phyloP scores from a whole-genome alignment of 306 rosid species.

The Morella rubra region DNA sequence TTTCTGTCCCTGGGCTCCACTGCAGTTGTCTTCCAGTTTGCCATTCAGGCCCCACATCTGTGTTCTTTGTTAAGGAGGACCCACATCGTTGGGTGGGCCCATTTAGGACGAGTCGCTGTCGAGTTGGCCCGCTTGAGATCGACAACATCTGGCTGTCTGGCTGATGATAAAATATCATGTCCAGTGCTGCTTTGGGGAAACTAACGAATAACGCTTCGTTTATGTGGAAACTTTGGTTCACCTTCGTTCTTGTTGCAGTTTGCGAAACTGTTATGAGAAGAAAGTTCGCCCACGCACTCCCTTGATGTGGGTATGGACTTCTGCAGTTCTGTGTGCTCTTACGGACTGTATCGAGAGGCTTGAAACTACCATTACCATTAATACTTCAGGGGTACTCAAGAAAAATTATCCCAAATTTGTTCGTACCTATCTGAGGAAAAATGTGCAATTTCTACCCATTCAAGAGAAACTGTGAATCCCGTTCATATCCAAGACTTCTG shows the following conservation, averaged over 20 bases:
- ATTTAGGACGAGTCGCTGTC: conserved; percentile 14
- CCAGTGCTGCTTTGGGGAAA: conserved; percentile 7
- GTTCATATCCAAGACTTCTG: not conserved
- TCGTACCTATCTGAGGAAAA: not conserved
- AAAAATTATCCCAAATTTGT: no score
- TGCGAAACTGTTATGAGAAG: not conserved
- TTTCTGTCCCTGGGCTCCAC: conserved; percentile 33
- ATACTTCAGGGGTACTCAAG: no score
- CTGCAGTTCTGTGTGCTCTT: not conserved
- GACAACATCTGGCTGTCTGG: conserved; percentile 13
- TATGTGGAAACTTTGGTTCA: no score
- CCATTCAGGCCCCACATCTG: not conserved
- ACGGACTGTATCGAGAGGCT: not conserved
- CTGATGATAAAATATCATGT: conserved; percentile 2
- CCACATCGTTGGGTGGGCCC: conserved; percentile 26
- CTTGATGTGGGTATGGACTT: not conserved
- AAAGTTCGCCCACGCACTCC: no score
- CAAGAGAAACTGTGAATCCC: not conserved
- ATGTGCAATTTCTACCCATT: not conserved
- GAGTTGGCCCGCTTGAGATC: conserved; percentile 8
- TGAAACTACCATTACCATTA: not conserved
- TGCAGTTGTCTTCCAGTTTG: conserved; percentile 30
- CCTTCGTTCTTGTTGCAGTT: conserved; percentile 1
- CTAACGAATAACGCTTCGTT: no score
- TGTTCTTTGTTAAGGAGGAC: conserved; percentile 29